phyloP scores from a whole-genome alignment of 1,284 basidiomycete genomes.

The Trichosporon faecale region DNA sequence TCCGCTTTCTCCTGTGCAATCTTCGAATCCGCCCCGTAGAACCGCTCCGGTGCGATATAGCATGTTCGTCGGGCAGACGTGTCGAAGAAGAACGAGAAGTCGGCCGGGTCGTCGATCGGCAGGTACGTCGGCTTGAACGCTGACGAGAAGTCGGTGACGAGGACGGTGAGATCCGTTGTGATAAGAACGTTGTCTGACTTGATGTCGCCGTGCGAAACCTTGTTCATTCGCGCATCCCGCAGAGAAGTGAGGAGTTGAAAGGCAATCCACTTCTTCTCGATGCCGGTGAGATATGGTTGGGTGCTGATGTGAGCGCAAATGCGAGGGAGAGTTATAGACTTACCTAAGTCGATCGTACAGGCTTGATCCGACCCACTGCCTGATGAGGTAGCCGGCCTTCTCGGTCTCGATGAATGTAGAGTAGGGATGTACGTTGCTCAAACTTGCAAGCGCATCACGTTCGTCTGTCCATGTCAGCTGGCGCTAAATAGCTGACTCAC shows the following conservation, averaged over 20 bases:
- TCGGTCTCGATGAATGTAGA: conserved; percentile 92
- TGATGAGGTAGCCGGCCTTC: conserved; percentile 88
- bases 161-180: conserved; percentile 92
- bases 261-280: conserved; percentile 98
- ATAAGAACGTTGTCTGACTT: conserved; percentile 98
- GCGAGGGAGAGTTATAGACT: conserved; percentile 35
- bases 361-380: conserved; percentile 93
- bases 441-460: conserved; percentile 75
- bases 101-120: conserved; percentile 92
- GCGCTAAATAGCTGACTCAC: conserved; percentile 51
- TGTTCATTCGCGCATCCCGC: conserved; percentile 71
- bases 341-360: conserved; percentile 97
- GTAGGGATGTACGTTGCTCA: conserved; percentile 86
- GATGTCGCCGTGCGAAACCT: conserved; percentile 90
- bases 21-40: conserved; percentile 75
- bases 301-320: conserved; percentile 61
- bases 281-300: conserved; percentile 81
- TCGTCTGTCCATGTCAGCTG: conserved; percentile 59
- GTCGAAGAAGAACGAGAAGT: conserved; percentile 98
- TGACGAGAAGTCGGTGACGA: conserved; percentile 92
- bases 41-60: conserved; percentile 94
- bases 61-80: conserved; percentile 89
- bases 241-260: conserved; percentile 89
- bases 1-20: conserved; percentile 62
- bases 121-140: conserved; percentile 91